Conservation (phyloP, 305 asterid species). For the Withania somnifera region DNA sequence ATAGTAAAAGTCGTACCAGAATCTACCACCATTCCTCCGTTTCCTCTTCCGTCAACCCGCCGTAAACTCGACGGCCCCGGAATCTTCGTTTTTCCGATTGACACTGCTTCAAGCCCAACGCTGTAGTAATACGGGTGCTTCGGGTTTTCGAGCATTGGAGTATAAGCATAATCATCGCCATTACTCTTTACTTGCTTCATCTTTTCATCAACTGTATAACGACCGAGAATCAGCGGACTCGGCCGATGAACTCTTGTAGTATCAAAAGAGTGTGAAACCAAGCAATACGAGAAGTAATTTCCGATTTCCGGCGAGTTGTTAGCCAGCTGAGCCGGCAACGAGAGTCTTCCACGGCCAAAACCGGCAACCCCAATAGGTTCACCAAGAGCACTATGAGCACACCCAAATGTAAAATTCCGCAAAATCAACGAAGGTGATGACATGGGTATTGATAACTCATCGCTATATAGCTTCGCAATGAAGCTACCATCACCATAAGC, state of each 20-base stretch:
- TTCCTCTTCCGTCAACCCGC: conserved; percentile 50
- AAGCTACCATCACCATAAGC: conserved; percentile 97
- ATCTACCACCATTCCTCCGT: conserved; percentile 96
- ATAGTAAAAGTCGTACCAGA: conserved; percentile 89
- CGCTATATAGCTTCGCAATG: conserved; percentile 42
- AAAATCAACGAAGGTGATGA: conserved; percentile 36
- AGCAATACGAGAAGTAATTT: conserved; percentile 72
- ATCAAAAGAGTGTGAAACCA: conserved; percentile 60
- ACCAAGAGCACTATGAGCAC: conserved; percentile 67
- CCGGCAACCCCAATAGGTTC: conserved; percentile 99
- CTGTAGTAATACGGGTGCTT: conserved; percentile 61
- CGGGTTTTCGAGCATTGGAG: conserved; percentile 69
- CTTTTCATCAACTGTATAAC: conserved; percentile 16
- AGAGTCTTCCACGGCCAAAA: conserved; percentile 72
- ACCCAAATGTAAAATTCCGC: conserved; percentile 65
- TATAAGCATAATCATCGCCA: conserved; percentile 24
- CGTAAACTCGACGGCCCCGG: conserved; percentile 41
- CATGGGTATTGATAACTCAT: conserved; percentile 34
- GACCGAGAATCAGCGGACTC: conserved; percentile 79
- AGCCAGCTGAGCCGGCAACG: conserved; percentile 77
- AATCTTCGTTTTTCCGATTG: conserved; percentile 40
- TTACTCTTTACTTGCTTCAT: not conserved
- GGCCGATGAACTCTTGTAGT: conserved; percentile 23
- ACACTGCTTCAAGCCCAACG: conserved; percentile 53
- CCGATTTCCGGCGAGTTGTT: conserved; percentile 51